Evolutionary conservation across 495 filamentous ascomycete species (phyloP), one percentile per base, ranked within the genome.

Genomic region (Tirmania nivea): DNA sequence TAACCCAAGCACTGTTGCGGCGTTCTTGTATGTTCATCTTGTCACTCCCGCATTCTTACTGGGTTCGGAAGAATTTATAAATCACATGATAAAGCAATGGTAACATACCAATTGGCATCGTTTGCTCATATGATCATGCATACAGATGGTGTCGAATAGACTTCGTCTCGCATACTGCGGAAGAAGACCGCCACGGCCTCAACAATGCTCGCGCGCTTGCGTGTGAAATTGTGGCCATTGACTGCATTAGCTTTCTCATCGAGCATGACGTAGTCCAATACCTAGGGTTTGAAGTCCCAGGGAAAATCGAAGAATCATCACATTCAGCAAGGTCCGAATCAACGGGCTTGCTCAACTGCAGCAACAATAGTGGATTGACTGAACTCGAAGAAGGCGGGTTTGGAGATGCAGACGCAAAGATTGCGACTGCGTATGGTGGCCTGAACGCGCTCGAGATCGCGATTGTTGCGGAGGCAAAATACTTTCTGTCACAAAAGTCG

Each of bases 201-300:
- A 80, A 80, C 60, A 77, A 84, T 53, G 81, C 82, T 51, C 74
- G 89, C 57, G 85, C 84, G 4, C 74, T 78, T 65, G 87, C 84
- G 21, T 94, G 87, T 65, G 88, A 96, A 67, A 83, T 89, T 57
- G 82, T 92, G 16, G 89, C 89, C 31, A 94, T 87, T 81, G 76
- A 88, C 48, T 87, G 90, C 57, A 70, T 94, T 47, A 79, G 78
- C 35, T 80, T 79, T 62, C 67, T 94, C 20, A 80, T 84, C 4
- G 81, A 88, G 56, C 70, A 78, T 34, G 89, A 94, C 59, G 78
- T 78, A 10, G 81, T 94, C 37, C 83, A 90, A 42, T 86, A 78
- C 58, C 78, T 90, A 49, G 73, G 93, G n/a, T 78, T 81, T 57
- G 85, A 94, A 60, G 74, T 93, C 52, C 9, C 62, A 63, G 50